phyloP scores from a whole-genome alignment of 192 early-diverging fungal species.

The Podochytrium sp. region DNA sequence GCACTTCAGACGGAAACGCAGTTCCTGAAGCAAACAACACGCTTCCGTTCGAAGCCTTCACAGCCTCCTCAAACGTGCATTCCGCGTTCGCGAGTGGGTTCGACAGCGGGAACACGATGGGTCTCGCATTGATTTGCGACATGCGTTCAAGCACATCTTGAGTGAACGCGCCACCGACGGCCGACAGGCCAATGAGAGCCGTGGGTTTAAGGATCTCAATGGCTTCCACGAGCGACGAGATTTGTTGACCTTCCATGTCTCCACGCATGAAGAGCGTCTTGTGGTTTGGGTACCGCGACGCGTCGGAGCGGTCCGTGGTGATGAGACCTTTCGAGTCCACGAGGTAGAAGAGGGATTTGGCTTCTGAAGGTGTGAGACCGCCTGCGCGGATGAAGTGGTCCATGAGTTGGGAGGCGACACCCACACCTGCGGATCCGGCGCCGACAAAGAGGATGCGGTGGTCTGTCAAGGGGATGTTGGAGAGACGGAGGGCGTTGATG shows the following conservation, averaged over 20 bases:
- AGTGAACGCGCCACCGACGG: conserved; percentile 78
- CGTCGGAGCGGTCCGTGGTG: conserved; percentile 86
- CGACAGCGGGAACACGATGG: conserved; percentile 84
- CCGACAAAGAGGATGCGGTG: conserved; percentile 94
- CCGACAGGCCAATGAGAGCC: conserved; percentile 86
- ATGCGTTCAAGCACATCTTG: conserved; percentile 72
- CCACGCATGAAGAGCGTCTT: conserved; percentile 77
- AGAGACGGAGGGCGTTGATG: conserved; percentile 76
- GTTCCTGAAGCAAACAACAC: conserved; percentile 97
- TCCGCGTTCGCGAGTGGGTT: conserved; percentile 90
- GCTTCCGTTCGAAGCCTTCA: conserved; percentile 80
- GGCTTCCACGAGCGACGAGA: conserved; percentile 69
- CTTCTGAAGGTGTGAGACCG: conserved; percentile 70
- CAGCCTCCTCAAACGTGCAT: conserved; percentile 92
- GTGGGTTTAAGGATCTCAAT: conserved; percentile 89
- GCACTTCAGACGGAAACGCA: conserved; percentile 76
- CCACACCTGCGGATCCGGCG: conserved; percentile 93
- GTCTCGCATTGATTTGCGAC: conserved; percentile 72
- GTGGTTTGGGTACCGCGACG: conserved; percentile 37
- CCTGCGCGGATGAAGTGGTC: conserved; percentile 81
- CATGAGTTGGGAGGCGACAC: conserved; percentile 87
- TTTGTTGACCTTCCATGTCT: conserved; percentile 84
- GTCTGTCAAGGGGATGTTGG: conserved; percentile 66
- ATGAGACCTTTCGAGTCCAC: conserved; percentile 93
- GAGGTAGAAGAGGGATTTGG: conserved; percentile 78